These are phyloP conservation scores for Kwoniella bestiolae DNA, from an alignment of 768 basidiomycete species.

Conservation along the genomic window DNA sequence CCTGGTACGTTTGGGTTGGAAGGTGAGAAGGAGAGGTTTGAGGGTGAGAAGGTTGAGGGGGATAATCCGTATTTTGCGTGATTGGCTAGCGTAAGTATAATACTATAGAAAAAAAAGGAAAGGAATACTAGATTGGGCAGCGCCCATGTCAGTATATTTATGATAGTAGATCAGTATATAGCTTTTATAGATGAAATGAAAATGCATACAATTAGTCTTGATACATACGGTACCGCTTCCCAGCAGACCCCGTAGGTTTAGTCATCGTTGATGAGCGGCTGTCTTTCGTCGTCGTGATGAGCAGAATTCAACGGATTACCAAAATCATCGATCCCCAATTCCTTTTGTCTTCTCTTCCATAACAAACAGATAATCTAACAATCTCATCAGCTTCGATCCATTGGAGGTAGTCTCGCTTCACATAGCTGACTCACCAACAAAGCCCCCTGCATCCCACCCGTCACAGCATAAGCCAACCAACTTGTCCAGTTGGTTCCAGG, in stretches of 20 bases:
- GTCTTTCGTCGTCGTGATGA: constrained; percentile 6
- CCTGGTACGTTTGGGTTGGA: constrained; percentile 41
- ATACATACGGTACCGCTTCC: no score
- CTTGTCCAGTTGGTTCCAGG: constrained; percentile 58
- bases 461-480: constrained; percentile 58
- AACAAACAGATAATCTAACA: constrained; percentile 71
- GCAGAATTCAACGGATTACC: constrained; percentile 62
- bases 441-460: constrained; percentile 80
- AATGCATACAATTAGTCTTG: constrained; percentile 22
- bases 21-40: constrained; percentile 26
- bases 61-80: constrained; percentile 42
- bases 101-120: no score
- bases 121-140: not conserved
- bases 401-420: not conserved
- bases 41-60: not conserved
- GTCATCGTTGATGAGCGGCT: constrained; percentile 19
- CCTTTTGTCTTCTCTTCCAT: constrained; percentile 79
- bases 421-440: constrained; percentile 62
- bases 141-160: not conserved
- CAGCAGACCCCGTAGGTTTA: no score
- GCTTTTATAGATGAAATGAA: not conserved
- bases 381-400: not conserved
- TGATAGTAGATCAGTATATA: not conserved
- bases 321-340: constrained; percentile 84
- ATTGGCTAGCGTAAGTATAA: not conserved